Percentiles rank a stretch among this genome's conserved stretches.
phyloP scores from a whole-genome alignment of 306 rosid species.

The Cucumis hystrix region DNA sequence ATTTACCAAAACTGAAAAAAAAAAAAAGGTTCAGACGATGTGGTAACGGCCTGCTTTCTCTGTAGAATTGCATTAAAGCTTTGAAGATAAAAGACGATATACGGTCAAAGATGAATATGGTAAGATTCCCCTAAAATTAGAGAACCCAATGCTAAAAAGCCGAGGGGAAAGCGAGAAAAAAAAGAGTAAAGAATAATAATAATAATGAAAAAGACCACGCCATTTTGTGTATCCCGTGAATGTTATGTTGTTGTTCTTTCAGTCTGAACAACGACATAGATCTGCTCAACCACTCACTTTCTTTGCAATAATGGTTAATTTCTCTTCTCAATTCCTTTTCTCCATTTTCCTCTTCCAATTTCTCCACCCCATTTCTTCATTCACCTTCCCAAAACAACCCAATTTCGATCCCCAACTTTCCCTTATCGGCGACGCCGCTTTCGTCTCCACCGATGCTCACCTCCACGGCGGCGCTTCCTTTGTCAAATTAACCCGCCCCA shows the following conservation, averaged over 20 bases:
- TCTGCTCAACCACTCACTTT: neutral
- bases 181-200: neutral
- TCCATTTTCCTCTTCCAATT: constrained; percentile 11
- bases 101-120: too few relatives aligned
- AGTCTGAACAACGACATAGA: neutral
- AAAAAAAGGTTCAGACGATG: too few relatives aligned
- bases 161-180: neutral
- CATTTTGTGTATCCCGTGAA: neutral
- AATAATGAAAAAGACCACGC: neutral
- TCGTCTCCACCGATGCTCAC: constrained; percentile 6
- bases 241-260: neutral
- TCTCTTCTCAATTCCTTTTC: constrained; percentile 7
- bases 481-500: constrained; percentile 4
- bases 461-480: constrained; percentile 9
- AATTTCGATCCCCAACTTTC: constrained; percentile 31
- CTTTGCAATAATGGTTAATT: constrained; percentile 23
- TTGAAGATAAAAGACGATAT: too few relatives aligned
- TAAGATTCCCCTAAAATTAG: neutral
- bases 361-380: constrained; percentile 18
- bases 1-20: too few relatives aligned
- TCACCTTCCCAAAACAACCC: constrained; percentile 9
- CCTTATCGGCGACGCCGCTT: constrained; percentile 44
- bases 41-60: too few relatives aligned
- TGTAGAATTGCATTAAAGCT: too few relatives aligned
- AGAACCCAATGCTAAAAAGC: neutral